Base-by-base conservation (phyloP, 2,329 filamentous ascomycete genomes). In the Stachybotrys elegans region DNA sequence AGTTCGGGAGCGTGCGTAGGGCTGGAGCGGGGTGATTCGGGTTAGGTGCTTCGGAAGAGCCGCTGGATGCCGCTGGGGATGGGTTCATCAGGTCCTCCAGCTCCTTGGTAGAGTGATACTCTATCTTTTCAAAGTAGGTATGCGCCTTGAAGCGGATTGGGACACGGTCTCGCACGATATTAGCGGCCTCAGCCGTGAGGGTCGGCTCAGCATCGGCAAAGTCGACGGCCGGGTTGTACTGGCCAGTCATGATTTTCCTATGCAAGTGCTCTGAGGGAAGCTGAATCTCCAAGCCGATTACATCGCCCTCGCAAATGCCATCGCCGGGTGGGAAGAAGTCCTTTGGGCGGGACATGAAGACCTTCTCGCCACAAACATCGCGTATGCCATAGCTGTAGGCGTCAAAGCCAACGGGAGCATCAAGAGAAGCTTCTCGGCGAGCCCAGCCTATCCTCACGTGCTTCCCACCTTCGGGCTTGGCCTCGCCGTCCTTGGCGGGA, bases 381-480 rank as follows among this genome's bases (percentile, higher is more conserved):
- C 91, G 86, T 45, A 97, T 80, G 37, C 88, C 92, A 61, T 97
- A 97, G 59, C 91, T 95, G 68, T 97, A 96, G 34, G 86, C 86
- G 59, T 94, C 88, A 53, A 89, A 93, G 1, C 89, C 88, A 0
- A 93, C 88, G 0, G 88, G 88, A 1, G 84, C 86, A 63, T 94
- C 89, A 2, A 93, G 68, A 0, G 86, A 86, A 11, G 88, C 87
- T 60, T 95, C 88, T 40, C 88, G 75, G 48, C 88, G 71, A 3
- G 87, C 86, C 72, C 89, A 97, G 4, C 94, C 94, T 60, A 97
- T 79, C 7, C 93, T 86, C 20, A 97, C 84, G 59, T 76, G 87
- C 57, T 73, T 76, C 35, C 71, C 74, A 42, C 75, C 71, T 22
- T 73, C 68, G 14, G 66, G 60, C 37, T 71, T 73, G 25, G 63